Base-by-base conservation (phyloP, 1,284 basidiomycete genomes). In the Leccinum fuscescens region DNA sequence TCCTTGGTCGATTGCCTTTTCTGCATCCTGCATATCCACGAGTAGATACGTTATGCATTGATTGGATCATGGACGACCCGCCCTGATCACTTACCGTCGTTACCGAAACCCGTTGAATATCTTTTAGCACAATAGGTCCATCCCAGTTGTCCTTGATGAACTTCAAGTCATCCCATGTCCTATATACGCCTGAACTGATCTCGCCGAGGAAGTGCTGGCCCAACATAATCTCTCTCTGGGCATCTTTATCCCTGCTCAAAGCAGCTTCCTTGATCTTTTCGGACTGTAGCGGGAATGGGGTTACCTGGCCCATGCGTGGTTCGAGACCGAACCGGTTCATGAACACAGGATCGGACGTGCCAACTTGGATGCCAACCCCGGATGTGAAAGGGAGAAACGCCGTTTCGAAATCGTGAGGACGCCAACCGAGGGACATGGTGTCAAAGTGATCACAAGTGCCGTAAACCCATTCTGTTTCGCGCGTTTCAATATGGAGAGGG, bases 121-220 rank as follows among this genome's bases (percentile, higher is more conserved):
- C 90, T 71, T 92, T 92, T 56, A 92, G 72, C 8, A 91, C 73
- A 56, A 92, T 73, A 9, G 88, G 86, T 0, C 89, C 89, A 17
- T 89, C 82, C 90, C 89, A 92, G 58, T 86, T 80, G 22, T 86
- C 77, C 64, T 81, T 78, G 64, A 91, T 67, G 63, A 89, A 83
- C 65, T 79, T 78, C 55, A 91, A 68, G 59, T 90, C 83, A 57
- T 88, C 82, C 89, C 90, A 92, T 15, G 78, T 75, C 66, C 79
- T 79, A 68, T 83, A 90, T 46, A 76, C 63, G 4, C 87, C 87
- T 12, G 86, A 85, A 63, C 82, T 85, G 11, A 74, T 73, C 72
- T 90, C 84, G 60, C 76, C 77, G 48, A 88, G 67, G 85, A 86
- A 90, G 54, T 78, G 79, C 29, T 55, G 67, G 1, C 86, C 86